phyloP scores from a whole-genome alignment of 2,329 filamentous ascomycete genomes.

The Exophiala sp. region DNA sequence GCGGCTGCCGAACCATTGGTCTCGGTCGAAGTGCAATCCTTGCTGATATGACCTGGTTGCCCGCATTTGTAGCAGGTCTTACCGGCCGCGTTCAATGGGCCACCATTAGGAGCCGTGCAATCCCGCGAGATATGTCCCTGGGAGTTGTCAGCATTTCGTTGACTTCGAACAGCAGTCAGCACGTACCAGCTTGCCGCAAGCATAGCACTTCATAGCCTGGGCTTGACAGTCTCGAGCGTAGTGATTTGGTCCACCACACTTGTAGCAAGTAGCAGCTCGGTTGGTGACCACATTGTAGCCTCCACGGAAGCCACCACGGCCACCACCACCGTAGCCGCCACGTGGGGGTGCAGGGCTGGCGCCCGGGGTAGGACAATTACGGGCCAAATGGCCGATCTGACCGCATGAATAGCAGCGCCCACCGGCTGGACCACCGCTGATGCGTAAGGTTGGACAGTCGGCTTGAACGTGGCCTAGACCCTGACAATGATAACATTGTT shows the following conservation, averaged over 20 bases:
- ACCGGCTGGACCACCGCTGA: conserved; percentile 74
- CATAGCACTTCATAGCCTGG: conserved; percentile 97
- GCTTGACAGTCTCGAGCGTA: conserved; percentile 98
- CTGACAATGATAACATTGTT: conserved; percentile 99
- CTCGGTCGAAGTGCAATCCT: conserved; percentile 82
- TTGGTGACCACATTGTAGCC: conserved; percentile 57
- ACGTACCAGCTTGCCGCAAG: conserved; percentile 77
- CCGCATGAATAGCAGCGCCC: conserved; percentile 97
- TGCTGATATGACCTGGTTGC: conserved; percentile 91
- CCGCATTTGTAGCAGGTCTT: conserved; percentile 99
- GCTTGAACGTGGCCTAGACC: conserved; percentile 97
- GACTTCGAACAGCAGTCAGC: not conserved
- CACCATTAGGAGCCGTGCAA: conserved; percentile 94
- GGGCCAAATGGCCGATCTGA: conserved; percentile 86
- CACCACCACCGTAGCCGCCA: conserved; percentile 60
- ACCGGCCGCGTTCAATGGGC: conserved; percentile 88
- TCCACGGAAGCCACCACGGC: conserved; percentile 63
- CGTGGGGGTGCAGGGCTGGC: conserved; percentile 57
- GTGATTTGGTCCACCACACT: conserved; percentile 84
- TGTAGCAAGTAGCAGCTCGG: conserved; percentile 64
- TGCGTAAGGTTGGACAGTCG: conserved; percentile 92
- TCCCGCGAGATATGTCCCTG: conserved; percentile 84
- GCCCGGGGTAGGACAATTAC: conserved; percentile 77
- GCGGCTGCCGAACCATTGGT: conserved; percentile 37
- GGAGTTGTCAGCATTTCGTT: conserved; percentile 9